A percentile compares a stretch with the other conserved stretches of the same genome.
Evolutionary conservation across 2,329 filamentous ascomycete genomes (phyloP).

Genomic region (Chaetomium sp.): DNA sequence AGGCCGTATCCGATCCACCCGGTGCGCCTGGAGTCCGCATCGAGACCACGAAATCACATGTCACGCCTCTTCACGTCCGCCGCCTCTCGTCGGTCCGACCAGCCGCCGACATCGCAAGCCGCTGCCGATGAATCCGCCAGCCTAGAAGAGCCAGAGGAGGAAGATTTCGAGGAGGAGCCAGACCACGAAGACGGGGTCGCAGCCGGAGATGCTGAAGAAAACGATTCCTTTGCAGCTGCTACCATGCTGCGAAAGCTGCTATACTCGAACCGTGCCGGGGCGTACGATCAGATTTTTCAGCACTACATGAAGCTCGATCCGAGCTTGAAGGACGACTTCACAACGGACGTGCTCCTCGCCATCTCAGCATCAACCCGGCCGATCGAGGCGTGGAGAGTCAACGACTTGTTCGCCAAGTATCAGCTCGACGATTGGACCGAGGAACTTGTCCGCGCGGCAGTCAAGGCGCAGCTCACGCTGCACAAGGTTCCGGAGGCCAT

Average conservation of each 20-base stretch:
- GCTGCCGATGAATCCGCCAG: neutral
- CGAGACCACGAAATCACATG: slow-evolving; percentile 26
- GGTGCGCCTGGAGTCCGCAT: slow-evolving; percentile 30
- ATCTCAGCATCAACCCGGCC: slow-evolving; percentile 48
- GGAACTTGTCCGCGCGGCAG: slow-evolving; percentile 44
- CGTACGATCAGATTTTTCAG: slow-evolving; percentile 49
- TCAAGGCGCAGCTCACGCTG: slow-evolving; percentile 48
- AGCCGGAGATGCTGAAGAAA: neutral
- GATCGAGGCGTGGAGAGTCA: slow-evolving; percentile 50
- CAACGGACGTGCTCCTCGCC: slow-evolving; percentile 44
- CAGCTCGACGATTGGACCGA: slow-evolving; percentile 45
- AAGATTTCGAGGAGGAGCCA: neutral
- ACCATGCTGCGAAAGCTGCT: slow-evolving; percentile 19
- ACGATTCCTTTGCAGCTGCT: neutral
- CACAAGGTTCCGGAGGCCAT: slow-evolving; percentile 46
- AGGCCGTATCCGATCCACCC: slow-evolving; percentile 36
- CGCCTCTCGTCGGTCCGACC: slow-evolving; percentile 19
- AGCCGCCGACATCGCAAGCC: neutral
- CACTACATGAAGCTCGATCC: slow-evolving; percentile 45
- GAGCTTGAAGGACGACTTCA: slow-evolving; percentile 37
- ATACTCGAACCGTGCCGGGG: slow-evolving; percentile 10
- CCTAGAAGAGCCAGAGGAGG: neutral
- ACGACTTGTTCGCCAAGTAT: slow-evolving; percentile 48
- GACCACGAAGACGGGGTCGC: neutral
- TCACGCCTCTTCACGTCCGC: slow-evolving; percentile 37